Percentiles rank a stretch among this genome's conserved stretches.
Conservation (phyloP, 768 basidiomycete genomes). For the Trametes gibbosa region DNA sequence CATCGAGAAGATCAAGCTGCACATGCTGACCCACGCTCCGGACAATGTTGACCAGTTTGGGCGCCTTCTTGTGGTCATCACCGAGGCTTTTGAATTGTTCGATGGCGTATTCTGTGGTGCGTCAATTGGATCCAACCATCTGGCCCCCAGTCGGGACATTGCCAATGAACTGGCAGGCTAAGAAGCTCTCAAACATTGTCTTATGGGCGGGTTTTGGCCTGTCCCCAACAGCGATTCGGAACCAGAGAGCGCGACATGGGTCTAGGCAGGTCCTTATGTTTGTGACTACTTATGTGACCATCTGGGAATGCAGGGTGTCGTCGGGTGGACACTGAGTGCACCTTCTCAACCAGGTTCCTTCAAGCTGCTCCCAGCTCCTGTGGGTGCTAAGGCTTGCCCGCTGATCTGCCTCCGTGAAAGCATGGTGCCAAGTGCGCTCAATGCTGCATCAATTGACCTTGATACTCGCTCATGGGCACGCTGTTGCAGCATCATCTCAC, state of each 20-base stretch:
- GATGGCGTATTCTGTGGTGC: slow-evolving; percentile 39
- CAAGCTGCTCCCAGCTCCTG: neutral
- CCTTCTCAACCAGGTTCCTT: neutral
- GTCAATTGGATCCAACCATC: slow-evolving; percentile 39
- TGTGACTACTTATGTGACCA: neutral
- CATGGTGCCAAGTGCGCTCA: neutral
- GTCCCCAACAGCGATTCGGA: neutral
- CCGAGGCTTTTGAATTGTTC: slow-evolving; percentile 38
- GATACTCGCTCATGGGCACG: neutral
- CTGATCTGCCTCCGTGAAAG: neutral
- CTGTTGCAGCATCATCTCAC: neutral
- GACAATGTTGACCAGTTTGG: slow-evolving; percentile 33
- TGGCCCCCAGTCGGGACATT: slow-evolving; percentile 41
- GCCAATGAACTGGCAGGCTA: slow-evolving; percentile 32
- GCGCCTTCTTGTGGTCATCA: slow-evolving; percentile 31
- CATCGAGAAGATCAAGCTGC: slow-evolving; percentile 32
- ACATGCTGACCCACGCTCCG: slow-evolving; percentile 30
- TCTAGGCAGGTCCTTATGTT: neutral
- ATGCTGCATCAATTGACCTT: neutral
- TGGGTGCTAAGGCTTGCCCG: neutral
- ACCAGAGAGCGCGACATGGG: neutral
- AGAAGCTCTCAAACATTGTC: slow-evolving; percentile 31
- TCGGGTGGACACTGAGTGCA: neutral
- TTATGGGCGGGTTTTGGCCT: neutral
- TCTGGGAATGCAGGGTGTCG: neutral